phyloP scores from a whole-genome alignment of 768 basidiomycete species.

The Tricholoma terreum region DNA sequence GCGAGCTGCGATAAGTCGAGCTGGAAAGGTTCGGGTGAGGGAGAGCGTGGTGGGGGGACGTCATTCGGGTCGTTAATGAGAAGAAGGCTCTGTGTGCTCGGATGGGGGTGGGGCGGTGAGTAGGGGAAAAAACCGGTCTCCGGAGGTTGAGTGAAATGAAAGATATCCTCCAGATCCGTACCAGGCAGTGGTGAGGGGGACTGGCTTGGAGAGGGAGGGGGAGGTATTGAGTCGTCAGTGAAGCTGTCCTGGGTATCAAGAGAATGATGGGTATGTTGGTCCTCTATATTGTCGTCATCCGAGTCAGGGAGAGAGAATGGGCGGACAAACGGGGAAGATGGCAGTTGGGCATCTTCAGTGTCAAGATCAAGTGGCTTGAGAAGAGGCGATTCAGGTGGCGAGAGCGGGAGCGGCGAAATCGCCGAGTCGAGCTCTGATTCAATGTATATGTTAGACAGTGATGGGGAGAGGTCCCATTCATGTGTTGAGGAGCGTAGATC shows the following conservation, averaged over 20 bases:
- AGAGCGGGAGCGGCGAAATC: slow-evolving; percentile 24
- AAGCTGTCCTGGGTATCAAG: not conserved
- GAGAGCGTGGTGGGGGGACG: slow-evolving; percentile 37
- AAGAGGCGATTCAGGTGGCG: slow-evolving; percentile 12
- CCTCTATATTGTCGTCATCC: not conserved
- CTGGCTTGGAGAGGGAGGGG: slow-evolving; percentile 20
- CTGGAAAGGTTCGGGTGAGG: slow-evolving; percentile 40
- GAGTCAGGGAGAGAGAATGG: not conserved
- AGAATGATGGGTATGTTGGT: not conserved
- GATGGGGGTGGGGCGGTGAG: slow-evolving; percentile 9
- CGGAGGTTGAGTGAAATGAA: slow-evolving; percentile 8
- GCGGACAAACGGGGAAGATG: not conserved
- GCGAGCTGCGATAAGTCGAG: slow-evolving; percentile 28
- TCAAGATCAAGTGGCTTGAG: slow-evolving; percentile 1
- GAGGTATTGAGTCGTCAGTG: slow-evolving; percentile 2
- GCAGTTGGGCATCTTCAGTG: not conserved
- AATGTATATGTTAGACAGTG: slow-evolving; percentile 9
- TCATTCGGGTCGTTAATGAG: slow-evolving; percentile 42
- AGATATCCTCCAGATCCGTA: slow-evolving; percentile 32
- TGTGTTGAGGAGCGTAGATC: not conserved
- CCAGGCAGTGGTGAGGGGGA: slow-evolving; percentile 31
- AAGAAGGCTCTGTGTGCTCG: slow-evolving; percentile 28
- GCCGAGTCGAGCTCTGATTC: slow-evolving; percentile 14
- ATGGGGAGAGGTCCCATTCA: not conserved
- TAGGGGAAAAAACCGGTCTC: not conserved